A percentile compares a stretch with the other conserved stretches of the same genome.
phyloP scores from a whole-genome alignment of 371 early-diverging fungal species.

The Rhizopus delemar region DNA sequence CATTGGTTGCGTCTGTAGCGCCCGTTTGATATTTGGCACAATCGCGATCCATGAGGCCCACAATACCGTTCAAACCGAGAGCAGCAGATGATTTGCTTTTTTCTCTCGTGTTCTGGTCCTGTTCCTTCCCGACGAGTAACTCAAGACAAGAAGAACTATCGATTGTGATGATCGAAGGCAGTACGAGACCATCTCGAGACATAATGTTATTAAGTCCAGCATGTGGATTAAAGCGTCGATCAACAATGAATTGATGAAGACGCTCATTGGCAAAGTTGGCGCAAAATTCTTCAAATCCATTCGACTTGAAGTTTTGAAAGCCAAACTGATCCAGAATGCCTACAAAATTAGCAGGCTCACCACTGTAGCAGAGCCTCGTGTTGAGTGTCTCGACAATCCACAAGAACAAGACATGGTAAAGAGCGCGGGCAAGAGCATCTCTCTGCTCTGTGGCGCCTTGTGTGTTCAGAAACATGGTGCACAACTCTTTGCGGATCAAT shows the following conservation, averaged over 20 bases:
- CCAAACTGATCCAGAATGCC: conserved; percentile 77
- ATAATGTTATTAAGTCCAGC: conserved; percentile 28
- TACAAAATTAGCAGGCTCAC: conserved; percentile 67
- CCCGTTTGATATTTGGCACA: conserved; percentile 40
- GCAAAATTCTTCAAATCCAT: conserved; percentile 78
- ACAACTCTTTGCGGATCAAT: conserved; percentile 66
- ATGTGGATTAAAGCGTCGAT: conserved; percentile 66
- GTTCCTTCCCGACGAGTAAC: conserved; percentile 49
- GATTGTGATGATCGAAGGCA: conserved; percentile 53
- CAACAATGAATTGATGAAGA: conserved; percentile 71
- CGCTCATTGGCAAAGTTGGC: conserved; percentile 87
- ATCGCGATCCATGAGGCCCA: conserved; percentile 65
- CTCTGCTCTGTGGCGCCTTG: conserved; percentile 60
- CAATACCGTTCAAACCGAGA: conserved; percentile 58
- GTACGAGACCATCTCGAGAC: conserved; percentile 33
- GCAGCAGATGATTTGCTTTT: conserved; percentile 27
- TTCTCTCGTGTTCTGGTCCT: conserved; percentile 21
- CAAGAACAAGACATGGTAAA: conserved; percentile 75
- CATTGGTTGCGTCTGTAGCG: conserved; percentile 43
- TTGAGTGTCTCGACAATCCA: conserved; percentile 83
- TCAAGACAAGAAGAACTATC: conserved; percentile 70
- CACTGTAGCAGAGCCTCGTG: conserved; percentile 63
- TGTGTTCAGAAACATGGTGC: conserved; percentile 77
- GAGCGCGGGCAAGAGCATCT: conserved; percentile 67
- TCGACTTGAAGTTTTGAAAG: conserved; percentile 61